Conservation (phyloP, 805 yeast genomes). For the Kurtzmaniella fragi region DNA sequence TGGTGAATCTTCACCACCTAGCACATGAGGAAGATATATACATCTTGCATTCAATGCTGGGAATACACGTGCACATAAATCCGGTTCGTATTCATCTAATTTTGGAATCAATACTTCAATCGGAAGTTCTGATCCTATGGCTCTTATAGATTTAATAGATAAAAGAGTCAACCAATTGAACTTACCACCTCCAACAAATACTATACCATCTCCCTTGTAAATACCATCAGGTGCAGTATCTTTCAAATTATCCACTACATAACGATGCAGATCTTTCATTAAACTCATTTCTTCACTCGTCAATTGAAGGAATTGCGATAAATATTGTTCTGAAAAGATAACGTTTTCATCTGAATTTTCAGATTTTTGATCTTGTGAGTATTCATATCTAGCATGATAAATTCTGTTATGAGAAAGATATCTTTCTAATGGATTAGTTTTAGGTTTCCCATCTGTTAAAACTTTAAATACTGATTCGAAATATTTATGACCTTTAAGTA, state of each 20-base stretch:
- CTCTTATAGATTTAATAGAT: conserved; percentile 60
- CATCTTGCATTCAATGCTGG: conserved; percentile 37
- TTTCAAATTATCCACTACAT: conserved; percentile 41
- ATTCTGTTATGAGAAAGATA: conserved; percentile 45
- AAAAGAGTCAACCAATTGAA: conserved; percentile 68
- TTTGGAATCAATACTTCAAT: conserved; percentile 79
- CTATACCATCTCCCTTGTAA: conserved; percentile 52
- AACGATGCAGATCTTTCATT: conserved; percentile 44
- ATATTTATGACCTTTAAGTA: conserved; percentile 35
- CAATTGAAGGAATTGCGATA: conserved; percentile 45
- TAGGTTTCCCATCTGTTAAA: conserved; percentile 26
- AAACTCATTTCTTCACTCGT: conserved; percentile 36
- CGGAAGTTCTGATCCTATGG: conserved; percentile 64
- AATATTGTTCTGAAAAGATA: conserved; percentile 49
- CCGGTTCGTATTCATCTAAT: conserved; percentile 63
- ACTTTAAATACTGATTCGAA: conserved; percentile 39
- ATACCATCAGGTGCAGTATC: conserved; percentile 31
- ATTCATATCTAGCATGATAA: conserved; percentile 48
- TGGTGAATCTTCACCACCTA: conserved; percentile 15
- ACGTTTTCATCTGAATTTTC: conserved; percentile 23
- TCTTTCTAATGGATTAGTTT: conserved; percentile 39
- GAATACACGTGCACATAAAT: conserved; percentile 40
- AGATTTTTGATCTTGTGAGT: conserved; percentile 25
- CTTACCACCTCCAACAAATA: conserved; percentile 75
- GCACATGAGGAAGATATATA: conserved; percentile 29